Conservation (phyloP, 1,284 basidiomycete genomes). For the Ceratobasidium sp. region DNA sequence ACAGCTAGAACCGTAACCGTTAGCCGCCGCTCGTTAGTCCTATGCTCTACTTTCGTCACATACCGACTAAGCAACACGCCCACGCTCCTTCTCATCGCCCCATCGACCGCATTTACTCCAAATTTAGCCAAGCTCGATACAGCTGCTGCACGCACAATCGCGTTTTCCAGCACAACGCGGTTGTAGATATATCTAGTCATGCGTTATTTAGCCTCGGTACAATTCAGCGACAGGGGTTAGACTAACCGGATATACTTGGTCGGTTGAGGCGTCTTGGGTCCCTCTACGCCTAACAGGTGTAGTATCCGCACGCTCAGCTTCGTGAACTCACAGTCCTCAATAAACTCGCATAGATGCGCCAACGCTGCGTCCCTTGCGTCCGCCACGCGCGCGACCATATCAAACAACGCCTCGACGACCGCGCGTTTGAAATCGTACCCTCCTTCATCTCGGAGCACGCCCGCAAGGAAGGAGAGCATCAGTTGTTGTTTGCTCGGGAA, state of each 20-base stretch:
- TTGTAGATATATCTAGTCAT: slow-evolving; percentile 95
- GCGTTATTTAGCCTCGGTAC: not conserved
- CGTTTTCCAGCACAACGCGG: slow-evolving; percentile 98
- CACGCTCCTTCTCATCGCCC: slow-evolving; percentile 86
- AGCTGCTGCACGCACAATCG: slow-evolving; percentile 97
- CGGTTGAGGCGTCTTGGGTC: slow-evolving; percentile 94
- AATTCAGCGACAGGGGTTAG: not conserved
- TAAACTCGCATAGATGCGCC: slow-evolving; percentile 99
- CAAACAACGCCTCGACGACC: slow-evolving; percentile 99
- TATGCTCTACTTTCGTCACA: slow-evolving; percentile 50
- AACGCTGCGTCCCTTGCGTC: slow-evolving; percentile 98
- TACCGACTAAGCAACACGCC: slow-evolving; percentile 87
- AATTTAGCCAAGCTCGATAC: slow-evolving; percentile 97
- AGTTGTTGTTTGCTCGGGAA: slow-evolving; percentile 97
- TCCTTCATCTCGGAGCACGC: slow-evolving; percentile 95
- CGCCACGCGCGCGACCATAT: slow-evolving; percentile 98
- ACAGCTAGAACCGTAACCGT: slow-evolving; percentile 69
- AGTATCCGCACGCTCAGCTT: slow-evolving; percentile 98
- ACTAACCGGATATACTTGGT: slow-evolving; percentile 86
- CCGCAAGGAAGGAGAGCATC: slow-evolving; percentile 95
- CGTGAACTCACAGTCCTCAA: slow-evolving; percentile 99
- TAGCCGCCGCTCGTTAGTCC: not conserved
- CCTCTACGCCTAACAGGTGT: slow-evolving; percentile 95
- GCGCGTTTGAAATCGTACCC: slow-evolving; percentile 99
- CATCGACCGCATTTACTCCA: slow-evolving; percentile 89